phyloP scores from a whole-genome alignment of 2,329 filamentous ascomycete species.

The Scedosporium dehoogii region DNA sequence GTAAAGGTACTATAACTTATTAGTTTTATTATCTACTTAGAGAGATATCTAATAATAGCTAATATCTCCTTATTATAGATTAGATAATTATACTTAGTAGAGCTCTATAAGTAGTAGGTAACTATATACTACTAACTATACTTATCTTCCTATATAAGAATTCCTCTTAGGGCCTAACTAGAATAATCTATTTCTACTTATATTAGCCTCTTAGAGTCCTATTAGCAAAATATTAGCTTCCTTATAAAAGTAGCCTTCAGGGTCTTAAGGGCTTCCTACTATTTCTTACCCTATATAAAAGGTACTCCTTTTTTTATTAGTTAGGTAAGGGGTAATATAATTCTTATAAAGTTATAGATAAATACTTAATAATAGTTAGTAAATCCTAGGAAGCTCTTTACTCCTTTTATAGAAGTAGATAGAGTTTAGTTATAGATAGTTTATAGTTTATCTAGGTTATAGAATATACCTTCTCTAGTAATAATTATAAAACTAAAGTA shows the following conservation, averaged over 20 bases:
- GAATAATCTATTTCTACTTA: background rate
- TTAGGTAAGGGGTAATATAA: background rate
- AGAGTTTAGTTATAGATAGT: background rate
- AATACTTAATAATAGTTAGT: background rate
- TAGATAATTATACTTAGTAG: background rate
- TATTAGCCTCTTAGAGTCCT: background rate
- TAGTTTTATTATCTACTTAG: background rate
- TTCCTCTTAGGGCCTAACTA: background rate
- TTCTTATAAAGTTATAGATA: background rate
- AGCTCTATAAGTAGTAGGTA: background rate
- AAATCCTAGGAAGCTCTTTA: background rate
- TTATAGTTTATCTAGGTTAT: slow-evolving; percentile 1
- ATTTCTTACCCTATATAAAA: background rate
- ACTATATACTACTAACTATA: background rate
- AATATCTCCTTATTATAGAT: background rate
- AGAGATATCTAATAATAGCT: background rate
- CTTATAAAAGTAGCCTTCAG: background rate
- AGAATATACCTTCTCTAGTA: background rate
- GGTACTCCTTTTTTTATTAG: background rate
- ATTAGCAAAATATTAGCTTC: background rate
- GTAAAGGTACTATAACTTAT: background rate
- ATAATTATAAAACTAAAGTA: background rate
- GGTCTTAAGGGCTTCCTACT: background rate
- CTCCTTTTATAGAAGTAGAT: background rate
- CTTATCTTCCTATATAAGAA: background rate